phyloP scores from a whole-genome alignment of 441 rosid genomes.

The Hypseocharis bilobata region DNA sequence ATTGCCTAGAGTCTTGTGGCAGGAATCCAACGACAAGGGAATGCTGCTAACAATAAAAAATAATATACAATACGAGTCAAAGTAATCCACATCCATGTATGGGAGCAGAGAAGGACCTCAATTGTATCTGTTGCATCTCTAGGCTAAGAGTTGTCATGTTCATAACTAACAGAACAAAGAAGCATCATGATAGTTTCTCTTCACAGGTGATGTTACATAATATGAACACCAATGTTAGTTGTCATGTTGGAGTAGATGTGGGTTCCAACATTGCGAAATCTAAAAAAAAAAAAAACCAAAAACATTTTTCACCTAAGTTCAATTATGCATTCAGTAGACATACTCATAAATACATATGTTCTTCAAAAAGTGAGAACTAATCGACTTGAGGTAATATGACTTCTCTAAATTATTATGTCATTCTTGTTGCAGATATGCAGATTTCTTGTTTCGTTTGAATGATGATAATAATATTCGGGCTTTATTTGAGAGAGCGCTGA shows the following conservation, averaged over 20 bases:
- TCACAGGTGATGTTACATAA: background rate
- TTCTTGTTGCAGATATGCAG: constrained; percentile 64
- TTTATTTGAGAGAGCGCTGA: constrained; percentile 84
- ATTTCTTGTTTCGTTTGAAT: constrained; percentile 83
- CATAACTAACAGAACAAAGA: too few species aligned
- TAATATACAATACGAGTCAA: too few species aligned
- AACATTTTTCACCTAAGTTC: background rate
- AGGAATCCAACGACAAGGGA: too few species aligned
- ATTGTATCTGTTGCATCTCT: too few species aligned
- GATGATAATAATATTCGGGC: constrained; percentile 92
- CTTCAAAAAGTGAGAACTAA: background rate
- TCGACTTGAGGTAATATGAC: background rate
- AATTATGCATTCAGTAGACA: background rate
- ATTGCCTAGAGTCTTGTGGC: too few species aligned
- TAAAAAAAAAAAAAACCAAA: too few species aligned
- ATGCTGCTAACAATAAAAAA: too few species aligned
- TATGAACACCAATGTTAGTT: background rate
- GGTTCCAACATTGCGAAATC: background rate
- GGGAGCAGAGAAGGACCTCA: too few species aligned
- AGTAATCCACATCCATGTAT: too few species aligned
- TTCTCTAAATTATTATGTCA: background rate
- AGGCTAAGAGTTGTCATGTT: too few species aligned
- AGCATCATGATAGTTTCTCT: background rate
- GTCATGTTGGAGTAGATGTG: background rate
- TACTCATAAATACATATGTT: background rate